Percentiles rank a stretch among this genome's conserved stretches.
These are phyloP conservation scores for Hanseniaspora nectarophila DNA, from an alignment of 805 yeast genomes.

Conservation along the genomic window DNA sequence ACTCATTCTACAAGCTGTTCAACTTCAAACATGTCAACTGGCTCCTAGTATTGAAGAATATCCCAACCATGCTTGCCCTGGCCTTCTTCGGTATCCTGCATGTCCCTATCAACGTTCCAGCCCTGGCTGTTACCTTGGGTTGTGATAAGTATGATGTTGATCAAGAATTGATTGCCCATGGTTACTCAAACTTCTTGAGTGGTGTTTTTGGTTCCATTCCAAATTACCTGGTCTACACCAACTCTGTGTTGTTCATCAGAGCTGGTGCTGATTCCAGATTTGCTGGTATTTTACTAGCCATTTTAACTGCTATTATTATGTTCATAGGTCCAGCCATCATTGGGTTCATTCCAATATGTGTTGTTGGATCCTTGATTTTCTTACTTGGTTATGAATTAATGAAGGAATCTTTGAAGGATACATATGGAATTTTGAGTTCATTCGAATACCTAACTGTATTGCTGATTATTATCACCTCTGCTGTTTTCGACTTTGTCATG, in stretches of 20 bases:
- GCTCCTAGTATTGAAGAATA: conserved; percentile 49
- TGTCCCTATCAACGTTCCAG: conserved; percentile 96
- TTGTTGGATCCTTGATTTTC: conserved; percentile 86
- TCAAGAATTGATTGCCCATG: conserved; percentile 88
- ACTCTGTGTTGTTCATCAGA: conserved; percentile 77
- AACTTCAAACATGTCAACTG: conserved; percentile 64
- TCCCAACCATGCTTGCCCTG: conserved; percentile 90
- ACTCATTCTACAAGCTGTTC: conserved; percentile 63
- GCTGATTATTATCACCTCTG: conserved; percentile 87
- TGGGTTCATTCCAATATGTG: conserved; percentile 89
- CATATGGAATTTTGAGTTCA: conserved; percentile 57
- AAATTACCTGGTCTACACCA: conserved; percentile 88
- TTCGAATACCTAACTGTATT: conserved; percentile 78
- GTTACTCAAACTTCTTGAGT: conserved; percentile 73
- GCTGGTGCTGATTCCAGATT: conserved; percentile 87
- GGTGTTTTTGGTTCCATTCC: conserved; percentile 83
- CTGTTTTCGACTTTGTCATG: conserved; percentile 84
- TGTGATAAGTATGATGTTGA: conserved; percentile 80
- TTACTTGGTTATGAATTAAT: conserved; percentile 81
- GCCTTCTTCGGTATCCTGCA: conserved; percentile 93
- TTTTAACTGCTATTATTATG: conserved; percentile 73
- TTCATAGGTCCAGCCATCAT: conserved; percentile 82
- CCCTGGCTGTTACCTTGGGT: conserved; percentile 79
- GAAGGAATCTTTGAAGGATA: conserved; percentile 76
- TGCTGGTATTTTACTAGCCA: conserved; percentile 81